Evolutionary conservation across 2,329 filamentous ascomycete genomes (phyloP).

Genomic region (Diaporthe longicolla): DNA sequence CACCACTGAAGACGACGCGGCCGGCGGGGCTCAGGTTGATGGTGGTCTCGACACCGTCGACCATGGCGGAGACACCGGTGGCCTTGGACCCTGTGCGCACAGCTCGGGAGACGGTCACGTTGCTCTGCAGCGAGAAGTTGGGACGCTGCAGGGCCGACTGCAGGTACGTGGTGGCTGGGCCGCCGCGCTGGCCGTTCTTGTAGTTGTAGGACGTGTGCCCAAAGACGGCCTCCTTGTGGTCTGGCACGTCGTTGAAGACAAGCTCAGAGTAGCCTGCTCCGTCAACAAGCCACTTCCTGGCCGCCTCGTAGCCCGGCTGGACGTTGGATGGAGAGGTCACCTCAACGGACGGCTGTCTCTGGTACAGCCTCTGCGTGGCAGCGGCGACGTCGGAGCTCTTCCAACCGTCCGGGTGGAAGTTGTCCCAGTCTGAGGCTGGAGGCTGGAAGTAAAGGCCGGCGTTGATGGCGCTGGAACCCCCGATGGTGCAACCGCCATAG

Average conservation of each 20-base stretch:
- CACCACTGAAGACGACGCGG: conserved; percentile 54
- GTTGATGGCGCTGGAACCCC: conserved; percentile 67
- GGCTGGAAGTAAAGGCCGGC: conserved; percentile 68
- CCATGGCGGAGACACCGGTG: conserved; percentile 69
- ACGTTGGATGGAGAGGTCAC: conserved; percentile 76
- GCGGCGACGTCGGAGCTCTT: conserved; percentile 72
- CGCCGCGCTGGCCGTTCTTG: conserved; percentile 74
- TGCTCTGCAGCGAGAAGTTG: conserved; percentile 78
- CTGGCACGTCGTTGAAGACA: conserved; percentile 67
- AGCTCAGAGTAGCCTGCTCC: conserved; percentile 75
- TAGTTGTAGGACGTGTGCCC: conserved; percentile 78
- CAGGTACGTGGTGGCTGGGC: conserved; percentile 80
- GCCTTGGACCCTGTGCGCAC: conserved; percentile 73
- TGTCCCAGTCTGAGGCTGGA: conserved; percentile 73
- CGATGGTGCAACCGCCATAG: conserved; percentile 65
- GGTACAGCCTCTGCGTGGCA: conserved; percentile 74
- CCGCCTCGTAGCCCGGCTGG: conserved; percentile 70
- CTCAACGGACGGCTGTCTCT: conserved; percentile 77
- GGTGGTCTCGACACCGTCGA: conserved; percentile 55
- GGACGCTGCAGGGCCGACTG: conserved; percentile 70
- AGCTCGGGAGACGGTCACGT: conserved; percentile 75
- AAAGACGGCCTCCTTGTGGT: conserved; percentile 76
- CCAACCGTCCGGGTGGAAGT: conserved; percentile 81
- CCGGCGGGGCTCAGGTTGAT: conserved; percentile 52
- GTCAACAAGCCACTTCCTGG: conserved; percentile 64